Base-by-base conservation (phyloP, 2,329 filamentous ascomycete species). In the Pseudonectria foliicola region DNA sequence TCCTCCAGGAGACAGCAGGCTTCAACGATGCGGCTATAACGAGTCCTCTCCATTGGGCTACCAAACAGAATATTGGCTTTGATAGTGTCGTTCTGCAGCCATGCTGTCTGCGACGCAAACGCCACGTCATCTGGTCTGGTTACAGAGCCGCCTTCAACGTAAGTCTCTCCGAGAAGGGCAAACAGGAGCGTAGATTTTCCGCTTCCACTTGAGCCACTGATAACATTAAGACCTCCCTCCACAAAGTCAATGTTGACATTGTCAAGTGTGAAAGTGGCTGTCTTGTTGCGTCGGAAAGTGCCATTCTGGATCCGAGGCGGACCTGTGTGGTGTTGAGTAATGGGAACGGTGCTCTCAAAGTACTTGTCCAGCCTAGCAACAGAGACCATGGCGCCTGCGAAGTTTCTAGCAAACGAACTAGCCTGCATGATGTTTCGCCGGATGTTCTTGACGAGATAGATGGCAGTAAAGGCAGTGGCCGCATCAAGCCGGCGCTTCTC, bases 61-160 rank as follows among this genome's bases (percentile, higher is more conserved):
- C 71, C 68, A 42, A 77, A 77, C 3, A 75, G 48, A 28, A 77
- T 69, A 33, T 77, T 77, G 28, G 70, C 64, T 28, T 64, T 64
- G 27, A 77, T 65, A 0, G 70, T 72, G 23, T 70, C 70, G 35
- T 74, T 76, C 46, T 75, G 73, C 4, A 77, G 56, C 73, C 73
- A 77, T 0, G 73, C 58, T 3, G 69, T 70, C 39, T 77, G 74
- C 2, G 73, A 73, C 6, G 72, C 71, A 52, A 71, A 78, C 0
- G 71, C 73, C 18, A 77, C 61, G 36, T 75, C 73, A 13, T 59
- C 57, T 1, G 71, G 70, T 6, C 66, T 62, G 4, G 66, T 68
- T 13, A 75, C 62, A 12, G 53, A 50, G 12, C 72, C 73, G 3
- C 45, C 44, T 34, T 73, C 68, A 16, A 71, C 51, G 31, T 73